phyloP scores from a whole-genome alignment of 352 stramenopile genomes.

The Pythium scleroteichum region DNA sequence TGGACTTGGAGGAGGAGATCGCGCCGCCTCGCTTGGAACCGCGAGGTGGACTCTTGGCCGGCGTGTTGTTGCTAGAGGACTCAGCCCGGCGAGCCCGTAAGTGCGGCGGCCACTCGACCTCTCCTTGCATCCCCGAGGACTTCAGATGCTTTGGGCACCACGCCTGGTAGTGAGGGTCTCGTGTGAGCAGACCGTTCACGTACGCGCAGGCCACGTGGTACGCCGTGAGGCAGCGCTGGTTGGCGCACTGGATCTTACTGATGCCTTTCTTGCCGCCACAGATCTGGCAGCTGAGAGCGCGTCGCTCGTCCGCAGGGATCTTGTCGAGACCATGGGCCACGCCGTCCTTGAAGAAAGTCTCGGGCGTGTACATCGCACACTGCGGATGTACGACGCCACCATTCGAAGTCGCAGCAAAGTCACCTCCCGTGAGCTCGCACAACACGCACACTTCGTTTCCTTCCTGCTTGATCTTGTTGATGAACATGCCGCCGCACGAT shows the following conservation, averaged over 20 bases:
- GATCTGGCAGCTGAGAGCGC: slow-evolving; percentile 54
- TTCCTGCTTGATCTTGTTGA: slow-evolving; percentile 79
- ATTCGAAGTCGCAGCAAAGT: slow-evolving; percentile 73
- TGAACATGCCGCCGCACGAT: slow-evolving; percentile 68
- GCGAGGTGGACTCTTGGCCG: slow-evolving; percentile 27
- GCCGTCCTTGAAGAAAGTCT: slow-evolving; percentile 79
- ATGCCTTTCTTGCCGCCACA: slow-evolving; percentile 60
- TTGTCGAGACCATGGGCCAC: slow-evolving; percentile 62
- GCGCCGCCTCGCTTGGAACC: slow-evolving; percentile 19
- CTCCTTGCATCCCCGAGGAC: slow-evolving; percentile 56
- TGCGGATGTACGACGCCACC: slow-evolving; percentile 68
- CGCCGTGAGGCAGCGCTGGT: slow-evolving; percentile 60
- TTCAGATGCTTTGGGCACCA: slow-evolving; percentile 82
- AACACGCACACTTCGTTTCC: slow-evolving; percentile 65
- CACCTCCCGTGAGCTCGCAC: slow-evolving; percentile 74
- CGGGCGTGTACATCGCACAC: slow-evolving; percentile 82
- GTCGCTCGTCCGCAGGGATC: slow-evolving; percentile 48
- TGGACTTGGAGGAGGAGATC: slow-evolving; percentile 50
- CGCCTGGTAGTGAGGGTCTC: slow-evolving; percentile 64
- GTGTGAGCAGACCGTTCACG: slow-evolving; percentile 64
- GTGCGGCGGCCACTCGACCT: slow-evolving; percentile 69
- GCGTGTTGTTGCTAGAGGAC: slow-evolving; percentile 22
- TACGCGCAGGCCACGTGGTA: slow-evolving; percentile 78
- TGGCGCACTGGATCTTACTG: slow-evolving; percentile 83
- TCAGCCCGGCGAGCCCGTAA: slow-evolving; percentile 31